Evolutionary conservation across 2,329 filamentous ascomycete genomes (phyloP), one percentile per base, ranked within the genome.

Genomic region (Calonectria multiphialidica): DNA sequence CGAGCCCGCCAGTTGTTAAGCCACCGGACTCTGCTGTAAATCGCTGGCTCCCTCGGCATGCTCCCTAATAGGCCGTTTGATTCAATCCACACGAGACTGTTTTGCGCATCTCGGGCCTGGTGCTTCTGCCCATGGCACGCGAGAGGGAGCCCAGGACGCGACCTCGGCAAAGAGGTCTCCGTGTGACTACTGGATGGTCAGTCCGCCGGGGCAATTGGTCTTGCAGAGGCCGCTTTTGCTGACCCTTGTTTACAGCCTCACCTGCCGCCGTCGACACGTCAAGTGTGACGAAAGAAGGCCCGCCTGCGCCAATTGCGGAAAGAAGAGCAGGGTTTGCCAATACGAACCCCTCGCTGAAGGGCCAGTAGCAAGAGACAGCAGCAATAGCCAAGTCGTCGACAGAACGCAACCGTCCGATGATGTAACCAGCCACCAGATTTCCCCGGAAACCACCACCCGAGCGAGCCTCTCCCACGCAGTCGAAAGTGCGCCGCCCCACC

Each of bases 251-350:
- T 61, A 7, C 35, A 61, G 57, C 37, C 57, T 61, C 16, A 61
- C 57, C 28, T 61, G 37, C 30, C 37, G 57, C 21, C 57, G 40
- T 18, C 57, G 57, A 28, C 57, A 61, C 57, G 40, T 61, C 37
- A 61, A 61, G 57, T 61, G 57, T 30, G 57, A 61, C 57, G 57
- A 61, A 61, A 61, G 37, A 30, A 44, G 40, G 40, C 57, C 57
- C 40, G 37, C 13, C 21, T 61, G 57, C 37, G 37, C 57, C 40
- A 44, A 42, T 44, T 61, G 57, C 37, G 57, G 57, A 28, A 61
- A 61, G 57, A 61, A 61, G 30, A 61, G 35, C 37, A 61, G 40
- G 37, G 21, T 30, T 15, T 44, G 57, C 40, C 21, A 28, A 28
- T 61, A 61, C 25, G 57, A 61, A 13, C 23, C 35, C 35, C 57